Base-by-base conservation (phyloP, 345 rosid genomes). In the Gossypium rotundifolium region DNA sequence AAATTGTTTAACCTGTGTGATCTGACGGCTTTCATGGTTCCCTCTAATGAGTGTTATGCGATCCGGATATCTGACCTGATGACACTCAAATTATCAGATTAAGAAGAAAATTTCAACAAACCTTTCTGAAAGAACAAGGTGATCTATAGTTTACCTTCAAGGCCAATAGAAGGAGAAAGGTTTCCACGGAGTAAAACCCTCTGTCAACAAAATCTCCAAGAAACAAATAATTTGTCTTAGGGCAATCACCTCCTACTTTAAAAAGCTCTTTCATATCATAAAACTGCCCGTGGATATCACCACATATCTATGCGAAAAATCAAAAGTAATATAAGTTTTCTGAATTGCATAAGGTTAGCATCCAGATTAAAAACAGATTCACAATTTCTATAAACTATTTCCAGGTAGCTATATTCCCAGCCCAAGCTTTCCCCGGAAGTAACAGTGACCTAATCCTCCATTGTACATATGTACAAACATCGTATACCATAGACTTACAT, bases 191-290 rank as follows among this genome's bases (percentile, higher is more conserved):
- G 82, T 95, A 90, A 83, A 86, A 93, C 65, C 99, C 99, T 81
- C 98, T 83, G 70, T 96, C 99, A 75, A 96, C 99, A 87, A 96
- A 96, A 85, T 96, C 99, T 72, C 98, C 98, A 78, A 96, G 95
- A 84, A 96, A 96, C 82, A 96, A 78, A 83, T 93, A 96, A 83
- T 91, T 96, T 66, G 97, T 93, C 87, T 89, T 88, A 57, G 99
- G 99, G 79, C 98, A 95, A 84, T 95, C 99, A 64, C 97, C 98
- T 44, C 99, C 99, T 13, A 86, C 98, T 81, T 76, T 91, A 83
- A 96, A 96, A 82, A 96, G 99, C 90, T 93, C 98, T 82, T 93
- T 91, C 98, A 96, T 84, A 79, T 96, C 99, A 80, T 89, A 96
- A 82, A 96, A 93, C 82, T 96, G 98, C 27, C 99, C 98, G 74